Conservation (phyloP, 2,329 filamentous ascomycete species). For the Microsporum canis region DNA sequence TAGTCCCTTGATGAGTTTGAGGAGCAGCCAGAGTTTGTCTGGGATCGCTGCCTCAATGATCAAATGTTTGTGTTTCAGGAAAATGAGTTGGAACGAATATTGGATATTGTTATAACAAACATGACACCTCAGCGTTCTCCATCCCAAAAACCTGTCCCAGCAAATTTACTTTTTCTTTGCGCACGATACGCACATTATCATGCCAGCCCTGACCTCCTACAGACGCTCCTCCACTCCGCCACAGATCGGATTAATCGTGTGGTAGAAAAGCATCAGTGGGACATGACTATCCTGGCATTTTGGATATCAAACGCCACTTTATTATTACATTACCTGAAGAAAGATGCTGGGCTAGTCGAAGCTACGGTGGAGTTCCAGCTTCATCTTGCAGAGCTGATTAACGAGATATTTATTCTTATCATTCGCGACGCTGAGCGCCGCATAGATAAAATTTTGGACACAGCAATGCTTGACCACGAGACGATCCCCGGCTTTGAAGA, state of each 20-base stretch:
- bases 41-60: conserved; percentile 86
- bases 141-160: conserved; percentile 94
- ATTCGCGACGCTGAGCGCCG: conserved; percentile 90
- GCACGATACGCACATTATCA: conserved; percentile 96
- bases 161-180: conserved; percentile 92
- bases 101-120: conserved; percentile 92
- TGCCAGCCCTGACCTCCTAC: conserved; percentile 71
- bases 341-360: conserved; percentile 69
- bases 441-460: conserved; percentile 89
- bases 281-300: conserved; percentile 98
- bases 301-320: conserved; percentile 97
- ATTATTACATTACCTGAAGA: conserved; percentile 92
- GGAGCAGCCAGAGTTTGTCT: conserved; percentile 88
- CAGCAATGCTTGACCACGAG: conserved; percentile 92
- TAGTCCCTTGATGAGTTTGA: conserved; percentile 52
- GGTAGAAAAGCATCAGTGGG: conserved; percentile 93
- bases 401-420: conserved; percentile 96
- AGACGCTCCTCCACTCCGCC: conserved; percentile 66
- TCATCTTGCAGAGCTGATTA: conserved; percentile 86
- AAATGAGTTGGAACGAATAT: conserved; percentile 75
- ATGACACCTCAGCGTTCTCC: conserved; percentile 95
- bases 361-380: conserved; percentile 82
- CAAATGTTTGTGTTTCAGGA: conserved; percentile 99
- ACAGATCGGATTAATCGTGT: conserved; percentile 96
- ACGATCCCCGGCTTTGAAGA: conserved; percentile 96